Evolutionary conservation across 1,139 yeast genomes (phyloP).

Genomic region (Magnusiomyces fungicola): DNA sequence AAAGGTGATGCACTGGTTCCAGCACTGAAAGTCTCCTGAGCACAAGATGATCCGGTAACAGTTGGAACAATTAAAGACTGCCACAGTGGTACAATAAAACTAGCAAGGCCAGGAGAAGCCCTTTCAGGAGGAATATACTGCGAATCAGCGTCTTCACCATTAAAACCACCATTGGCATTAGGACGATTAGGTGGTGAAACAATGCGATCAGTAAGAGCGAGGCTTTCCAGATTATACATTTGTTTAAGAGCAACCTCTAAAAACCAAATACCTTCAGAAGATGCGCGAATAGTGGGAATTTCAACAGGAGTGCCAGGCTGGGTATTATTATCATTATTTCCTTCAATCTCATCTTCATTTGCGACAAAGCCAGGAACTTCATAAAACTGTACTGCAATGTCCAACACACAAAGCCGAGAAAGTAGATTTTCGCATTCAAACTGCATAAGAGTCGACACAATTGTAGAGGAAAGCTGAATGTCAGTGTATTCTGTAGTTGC

Average conservation of each 20-base stretch:
- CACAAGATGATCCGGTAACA: neutral
- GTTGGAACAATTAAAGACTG: neutral
- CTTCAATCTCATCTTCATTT: neutral
- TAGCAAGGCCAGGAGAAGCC: neutral
- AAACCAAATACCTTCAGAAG: neutral
- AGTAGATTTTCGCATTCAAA: neutral
- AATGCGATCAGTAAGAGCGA: neutral
- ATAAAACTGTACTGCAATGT: conserved; percentile 1
- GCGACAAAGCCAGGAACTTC: neutral
- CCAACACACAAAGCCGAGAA: neutral
- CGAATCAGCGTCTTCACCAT: neutral
- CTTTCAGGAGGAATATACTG: neutral
- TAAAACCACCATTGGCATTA: neutral
- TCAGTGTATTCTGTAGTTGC: neutral
- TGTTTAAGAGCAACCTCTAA: neutral
- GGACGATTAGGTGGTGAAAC: neutral
- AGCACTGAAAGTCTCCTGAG: too few relatives aligned
- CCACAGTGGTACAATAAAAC: neutral
- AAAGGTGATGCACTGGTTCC: neutral
- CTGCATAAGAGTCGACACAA: neutral
- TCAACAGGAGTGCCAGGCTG: neutral
- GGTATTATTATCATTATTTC: neutral
- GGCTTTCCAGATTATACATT: neutral
- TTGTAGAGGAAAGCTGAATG: neutral
- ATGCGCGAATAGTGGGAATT: neutral